Base-by-base conservation (phyloP, 768 basidiomycete genomes). In the Pleurotus tuber-regium region DNA sequence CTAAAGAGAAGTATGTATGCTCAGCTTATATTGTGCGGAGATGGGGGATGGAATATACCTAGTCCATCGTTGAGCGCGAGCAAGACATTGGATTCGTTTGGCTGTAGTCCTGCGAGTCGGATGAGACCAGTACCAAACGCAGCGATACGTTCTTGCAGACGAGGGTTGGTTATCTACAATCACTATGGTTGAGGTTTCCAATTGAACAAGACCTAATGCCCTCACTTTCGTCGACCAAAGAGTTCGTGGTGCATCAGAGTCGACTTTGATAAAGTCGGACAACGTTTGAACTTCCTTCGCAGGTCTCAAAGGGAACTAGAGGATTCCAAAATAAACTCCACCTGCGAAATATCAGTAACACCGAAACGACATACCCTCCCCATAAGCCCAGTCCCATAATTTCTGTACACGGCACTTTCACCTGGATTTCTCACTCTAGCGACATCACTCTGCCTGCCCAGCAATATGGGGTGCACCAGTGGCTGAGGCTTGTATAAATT, bases 381-480 rank as follows among this genome's bases (percentile, higher is more conserved):
- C 82, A 83, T 79, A 52, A 89, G 72, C 11, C 90, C 90, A 21
- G 88, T 92, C 11, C 87, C 82, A 74, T 94, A 97, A 71, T 90
- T 92, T 61, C 95, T 81, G 66, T 95, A 96, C 12, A 94, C 74
- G 0, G 92, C 90, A 59, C 90, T 93, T 70, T 95, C 89, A 6
- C 79, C 76, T 10, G 87, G 77, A 61, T 90, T 85, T 48, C 94
- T 75, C 3, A 94, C 90, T 43, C 86, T 77, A 10, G 84, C 86
- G 23, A 87, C 87, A 65, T 97, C 95, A 59, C 91, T 92, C 75
- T 98, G 94, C 43, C 92, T 75, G 5, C 94, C 93, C 1, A 98
- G 79, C 7, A 96, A 77, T 57, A 98, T 88, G n/a, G 94, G 94
- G 61, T 97, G 94, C 0, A 95, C 92, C 36, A 95, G 80, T 2